A percentile compares a stretch with the other conserved stretches of the same genome.
Evolutionary conservation across 495 filamentous ascomycete genomes (phyloP).

Genomic region (Geoglossum glabrum): DNA sequence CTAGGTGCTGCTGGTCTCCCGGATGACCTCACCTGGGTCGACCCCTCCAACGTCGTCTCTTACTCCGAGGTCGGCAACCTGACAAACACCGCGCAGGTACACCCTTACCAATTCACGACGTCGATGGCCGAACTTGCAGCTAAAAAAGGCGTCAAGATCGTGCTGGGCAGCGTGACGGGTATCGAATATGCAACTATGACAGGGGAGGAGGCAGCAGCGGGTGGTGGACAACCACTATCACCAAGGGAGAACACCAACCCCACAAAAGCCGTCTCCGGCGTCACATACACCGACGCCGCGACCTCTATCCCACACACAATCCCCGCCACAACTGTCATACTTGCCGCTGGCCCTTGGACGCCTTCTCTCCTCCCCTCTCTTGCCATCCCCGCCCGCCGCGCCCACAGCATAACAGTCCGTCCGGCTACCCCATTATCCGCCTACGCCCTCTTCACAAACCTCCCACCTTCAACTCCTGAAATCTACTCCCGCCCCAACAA

Average conservation of each 20-base stretch:
- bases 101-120: constrained; percentile 82
- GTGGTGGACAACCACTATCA: background rate
- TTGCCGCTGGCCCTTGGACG: constrained; percentile 88
- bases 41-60: constrained; percentile 36
- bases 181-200: constrained; percentile 29
- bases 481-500: constrained; percentile 80
- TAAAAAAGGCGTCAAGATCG: constrained; percentile 52
- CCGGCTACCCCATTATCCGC: constrained; percentile 55
- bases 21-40: constrained; percentile 72
- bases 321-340: constrained; percentile 61
- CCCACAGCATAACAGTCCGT: constrained; percentile 76
- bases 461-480: constrained; percentile 46
- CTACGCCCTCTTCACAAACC: constrained; percentile 72
- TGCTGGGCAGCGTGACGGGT: constrained; percentile 40
- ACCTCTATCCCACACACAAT: constrained; percentile 36
- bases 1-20: constrained; percentile 41
- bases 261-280: constrained; percentile 30
- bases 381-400: constrained; percentile 62
- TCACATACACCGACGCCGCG: constrained; percentile 55
- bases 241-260: background rate
- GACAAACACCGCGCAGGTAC: constrained; percentile 74
- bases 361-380: constrained; percentile 46
- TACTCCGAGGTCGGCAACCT: constrained; percentile 76
- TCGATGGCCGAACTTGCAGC: constrained; percentile 63
- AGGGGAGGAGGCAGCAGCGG: constrained; percentile 12